Conservation (phyloP, 2,329 filamentous ascomycete species). For the Sporothrix phasma region DNA sequence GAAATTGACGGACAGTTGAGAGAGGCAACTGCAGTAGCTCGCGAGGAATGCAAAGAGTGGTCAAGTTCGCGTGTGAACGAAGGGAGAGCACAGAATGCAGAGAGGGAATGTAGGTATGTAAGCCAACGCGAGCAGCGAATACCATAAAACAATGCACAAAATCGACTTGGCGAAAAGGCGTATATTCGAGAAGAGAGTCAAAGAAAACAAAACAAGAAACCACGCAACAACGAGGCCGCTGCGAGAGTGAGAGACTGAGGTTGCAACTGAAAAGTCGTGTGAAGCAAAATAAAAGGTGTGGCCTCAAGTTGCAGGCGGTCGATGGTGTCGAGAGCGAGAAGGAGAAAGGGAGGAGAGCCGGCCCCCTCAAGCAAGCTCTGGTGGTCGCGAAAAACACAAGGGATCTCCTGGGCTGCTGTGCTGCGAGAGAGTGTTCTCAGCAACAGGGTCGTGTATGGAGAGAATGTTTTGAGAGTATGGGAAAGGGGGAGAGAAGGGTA, state of each 20-base stretch:
- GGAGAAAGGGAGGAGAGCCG: conserved; percentile 25
- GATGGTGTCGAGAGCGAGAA: conserved; percentile 2
- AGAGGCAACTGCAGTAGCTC: neutral
- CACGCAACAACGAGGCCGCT: neutral
- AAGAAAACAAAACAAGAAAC: neutral
- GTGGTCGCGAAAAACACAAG: conserved; percentile 30
- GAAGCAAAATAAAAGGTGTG: neutral
- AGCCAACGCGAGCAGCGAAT: conserved; percentile 4
- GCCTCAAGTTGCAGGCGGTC: neutral
- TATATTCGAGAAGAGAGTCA: neutral
- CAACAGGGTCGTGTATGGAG: conserved; percentile 13
- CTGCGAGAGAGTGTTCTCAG: conserved; percentile 24
- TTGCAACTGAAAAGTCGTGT: neutral
- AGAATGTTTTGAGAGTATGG: conserved; percentile 16
- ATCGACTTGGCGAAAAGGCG: neutral
- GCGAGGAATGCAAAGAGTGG: conserved; percentile 9
- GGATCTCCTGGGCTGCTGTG: conserved; percentile 19
- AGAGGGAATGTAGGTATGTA: conserved; percentile 6
- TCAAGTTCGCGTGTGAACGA: conserved; percentile 9
- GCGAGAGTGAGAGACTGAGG: neutral
- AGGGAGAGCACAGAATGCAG: conserved; percentile 5
- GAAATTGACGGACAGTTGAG: neutral
- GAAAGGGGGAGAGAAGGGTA: conserved; percentile 21
- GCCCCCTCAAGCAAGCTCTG: conserved; percentile 24
- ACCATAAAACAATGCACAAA: neutral